Conservation (phyloP, 495 filamentous ascomycete genomes). For the Neurospora sp. region DNA sequence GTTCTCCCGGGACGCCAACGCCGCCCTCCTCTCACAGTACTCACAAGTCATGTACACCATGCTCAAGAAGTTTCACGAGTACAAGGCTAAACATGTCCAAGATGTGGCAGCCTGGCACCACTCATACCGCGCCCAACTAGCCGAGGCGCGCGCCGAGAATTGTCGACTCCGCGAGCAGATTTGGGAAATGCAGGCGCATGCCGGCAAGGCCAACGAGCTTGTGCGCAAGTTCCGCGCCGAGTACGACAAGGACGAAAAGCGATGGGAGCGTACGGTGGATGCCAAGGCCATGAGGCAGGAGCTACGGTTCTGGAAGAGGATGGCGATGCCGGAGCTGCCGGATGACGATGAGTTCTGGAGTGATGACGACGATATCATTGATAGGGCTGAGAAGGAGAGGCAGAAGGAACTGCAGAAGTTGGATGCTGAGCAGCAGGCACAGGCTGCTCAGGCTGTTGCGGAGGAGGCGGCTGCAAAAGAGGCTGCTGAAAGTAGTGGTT, state of each 20-base stretch:
- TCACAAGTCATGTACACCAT: slow-evolving; percentile 36
- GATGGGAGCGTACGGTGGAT: slow-evolving; percentile 36
- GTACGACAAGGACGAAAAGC: slow-evolving; percentile 36
- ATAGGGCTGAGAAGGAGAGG: slow-evolving; percentile 40
- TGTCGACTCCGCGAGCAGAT: slow-evolving; percentile 44
- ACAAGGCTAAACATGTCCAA: slow-evolving; percentile 40
- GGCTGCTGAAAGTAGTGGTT: background rate
- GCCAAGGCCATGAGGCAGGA: slow-evolving; percentile 35
- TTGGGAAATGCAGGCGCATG: slow-evolving; percentile 45
- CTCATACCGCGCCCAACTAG: slow-evolving; percentile 45
- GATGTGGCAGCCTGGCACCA: slow-evolving; percentile 46
- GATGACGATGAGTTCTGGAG: slow-evolving; percentile 44
- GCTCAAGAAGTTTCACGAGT: slow-evolving; percentile 42
- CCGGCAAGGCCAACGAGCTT: slow-evolving; percentile 36
- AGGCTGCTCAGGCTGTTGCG: slow-evolving; percentile 13
- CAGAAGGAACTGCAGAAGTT: slow-evolving; percentile 26
- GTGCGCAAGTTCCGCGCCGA: slow-evolving; percentile 38
- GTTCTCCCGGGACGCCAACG: slow-evolving; percentile 41
- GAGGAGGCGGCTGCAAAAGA: slow-evolving; percentile 5
- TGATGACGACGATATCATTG: slow-evolving; percentile 46
- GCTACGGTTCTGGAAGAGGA: slow-evolving; percentile 44
- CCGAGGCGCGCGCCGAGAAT: slow-evolving; percentile 47
- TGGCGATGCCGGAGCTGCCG: slow-evolving; percentile 40
- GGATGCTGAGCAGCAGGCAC: slow-evolving; percentile 27
- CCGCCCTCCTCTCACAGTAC: slow-evolving; percentile 36